Evolutionary conservation across 495 filamentous ascomycete species (phyloP), one percentile per base, ranked within the genome.

Genomic region (Penicillium dipodomyicola): DNA sequence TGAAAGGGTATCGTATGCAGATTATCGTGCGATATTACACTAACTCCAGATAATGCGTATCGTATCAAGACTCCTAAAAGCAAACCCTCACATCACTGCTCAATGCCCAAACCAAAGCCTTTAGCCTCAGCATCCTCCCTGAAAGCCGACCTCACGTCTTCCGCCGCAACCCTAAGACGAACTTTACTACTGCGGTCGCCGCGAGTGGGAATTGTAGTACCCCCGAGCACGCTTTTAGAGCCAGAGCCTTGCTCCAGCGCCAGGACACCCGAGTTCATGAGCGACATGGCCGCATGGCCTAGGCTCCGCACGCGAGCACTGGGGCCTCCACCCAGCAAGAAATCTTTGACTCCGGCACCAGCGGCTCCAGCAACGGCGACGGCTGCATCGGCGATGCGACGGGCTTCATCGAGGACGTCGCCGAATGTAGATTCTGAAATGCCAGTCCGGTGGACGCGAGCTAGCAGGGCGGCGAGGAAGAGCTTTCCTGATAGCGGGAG

Each of bases 381-480:
- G 1, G 75, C 73, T 10, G 73, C 74, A 52, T 78, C 77, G 25
- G 87, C 84, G 70, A 96, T 84, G 22, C 87, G 82, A 65, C 87
- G 87, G 61, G 92, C 88, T 72, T 97, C 95, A 52, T 96, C 92
- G 27, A 96, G 73, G 17, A 97, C 87, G 54, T 98, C 94, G n/a
- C 90, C 87, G 56, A 96, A 81, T 0, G 90, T 84, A 41, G 89
- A 91, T 73, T 98, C 94, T 11, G 85, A 85, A 44, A 97, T 77
- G 2, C 95, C 95, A 4, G 87, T 94, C 22, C 93, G 76, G 40
- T 90, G 80, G n/a, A 88, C 85, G 14, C 90, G 83, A 25, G 87
- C 83, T 14, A 96, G 64, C 7, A 97, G 73, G 5, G 92, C 89
- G 1, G 91, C 84, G 11, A 99, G 82, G 58, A 96, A 88, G 27